Evolutionary conservation across 2,329 filamentous ascomycete genomes (phyloP).

Genomic region (Alternaria ventricosa): DNA sequence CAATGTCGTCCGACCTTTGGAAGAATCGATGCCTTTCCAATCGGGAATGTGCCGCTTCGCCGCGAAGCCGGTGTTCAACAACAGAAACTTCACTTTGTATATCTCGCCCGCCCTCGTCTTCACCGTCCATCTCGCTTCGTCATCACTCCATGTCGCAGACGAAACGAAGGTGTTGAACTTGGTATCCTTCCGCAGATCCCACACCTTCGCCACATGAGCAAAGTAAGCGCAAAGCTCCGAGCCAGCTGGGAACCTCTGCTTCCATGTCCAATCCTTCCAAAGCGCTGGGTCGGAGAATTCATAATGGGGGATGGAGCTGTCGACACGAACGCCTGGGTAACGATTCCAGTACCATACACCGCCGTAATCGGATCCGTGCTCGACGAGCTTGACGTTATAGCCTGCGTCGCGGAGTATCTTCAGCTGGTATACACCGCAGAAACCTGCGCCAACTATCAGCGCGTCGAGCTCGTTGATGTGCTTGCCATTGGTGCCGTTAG

Average conservation of each 20-base stretch:
- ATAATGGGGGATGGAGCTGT: slow-evolving; percentile 28
- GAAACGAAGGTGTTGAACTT: slow-evolving; percentile 54
- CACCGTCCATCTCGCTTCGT: slow-evolving; percentile 53
- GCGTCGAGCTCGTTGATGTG: slow-evolving; percentile 24
- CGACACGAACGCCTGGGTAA: slow-evolving; percentile 39
- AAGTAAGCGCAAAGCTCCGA: slow-evolving; percentile 31
- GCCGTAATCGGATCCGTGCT: slow-evolving; percentile 24
- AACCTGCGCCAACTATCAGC: slow-evolving; percentile 37
- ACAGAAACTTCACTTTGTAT: slow-evolving; percentile 53
- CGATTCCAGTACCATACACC: slow-evolving; percentile 39
- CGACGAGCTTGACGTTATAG: slow-evolving; percentile 30
- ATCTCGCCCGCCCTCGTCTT: slow-evolving; percentile 49
- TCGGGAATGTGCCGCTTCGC: slow-evolving; percentile 54
- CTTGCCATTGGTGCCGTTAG: background rate
- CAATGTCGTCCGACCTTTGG: slow-evolving; percentile 21
- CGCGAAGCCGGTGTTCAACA: slow-evolving; percentile 57
- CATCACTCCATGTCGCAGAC: slow-evolving; percentile 51
- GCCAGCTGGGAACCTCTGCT: slow-evolving; percentile 27
- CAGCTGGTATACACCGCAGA: slow-evolving; percentile 37
- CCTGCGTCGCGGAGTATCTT: slow-evolving; percentile 32
- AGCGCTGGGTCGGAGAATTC: slow-evolving; percentile 29
- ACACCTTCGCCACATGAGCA: slow-evolving; percentile 22
- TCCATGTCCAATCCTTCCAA: slow-evolving; percentile 27
- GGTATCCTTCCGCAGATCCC: slow-evolving; percentile 29
- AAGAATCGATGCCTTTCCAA: slow-evolving; percentile 44